Conservation (phyloP, 202 grass and related monocot species). For the Eragrostis tef region DNA sequence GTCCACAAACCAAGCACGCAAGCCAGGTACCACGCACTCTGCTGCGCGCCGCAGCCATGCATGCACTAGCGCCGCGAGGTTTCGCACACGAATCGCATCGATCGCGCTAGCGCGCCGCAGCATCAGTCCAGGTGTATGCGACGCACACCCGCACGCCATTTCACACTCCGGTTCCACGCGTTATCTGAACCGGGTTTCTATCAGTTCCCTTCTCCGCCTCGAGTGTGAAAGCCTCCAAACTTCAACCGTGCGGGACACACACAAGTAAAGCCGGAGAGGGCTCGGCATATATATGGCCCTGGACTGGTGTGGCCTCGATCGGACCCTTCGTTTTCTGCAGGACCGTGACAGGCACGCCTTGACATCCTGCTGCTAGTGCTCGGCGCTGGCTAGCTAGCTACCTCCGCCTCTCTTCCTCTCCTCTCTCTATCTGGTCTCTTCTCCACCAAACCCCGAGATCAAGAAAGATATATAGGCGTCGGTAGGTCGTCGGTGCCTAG, state of each 20-base stretch:
- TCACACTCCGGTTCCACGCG: slow-evolving; percentile 41
- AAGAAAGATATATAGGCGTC: neutral
- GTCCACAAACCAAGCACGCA: neutral
- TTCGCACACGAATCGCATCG: neutral
- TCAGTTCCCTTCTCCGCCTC: neutral
- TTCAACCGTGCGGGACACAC: slow-evolving; percentile 31
- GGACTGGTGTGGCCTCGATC: neutral
- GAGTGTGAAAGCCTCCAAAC: slow-evolving; percentile 49
- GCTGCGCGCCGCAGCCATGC: neutral
- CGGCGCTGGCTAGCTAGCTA: neutral
- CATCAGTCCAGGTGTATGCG: neutral
- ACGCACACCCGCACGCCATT: slow-evolving; percentile 1
- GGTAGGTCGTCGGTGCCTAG: no score
- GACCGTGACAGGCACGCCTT: slow-evolving; percentile 58
- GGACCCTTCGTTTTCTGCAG: slow-evolving; percentile 36
- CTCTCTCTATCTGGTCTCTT: neutral
- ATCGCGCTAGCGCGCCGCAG: neutral
- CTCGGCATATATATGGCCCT: slow-evolving; percentile 43
- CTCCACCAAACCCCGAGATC: slow-evolving; percentile 53
- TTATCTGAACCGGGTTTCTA: neutral
- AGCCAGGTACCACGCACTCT: neutral
- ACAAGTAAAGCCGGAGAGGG: slow-evolving; percentile 16
- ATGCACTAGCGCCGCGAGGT: neutral
- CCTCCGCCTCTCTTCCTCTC: neutral
- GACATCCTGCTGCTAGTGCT: slow-evolving; percentile 48